Base-by-base conservation (phyloP, 2,329 filamentous ascomycete genomes). In the Calonectria pseudoturangicola region DNA sequence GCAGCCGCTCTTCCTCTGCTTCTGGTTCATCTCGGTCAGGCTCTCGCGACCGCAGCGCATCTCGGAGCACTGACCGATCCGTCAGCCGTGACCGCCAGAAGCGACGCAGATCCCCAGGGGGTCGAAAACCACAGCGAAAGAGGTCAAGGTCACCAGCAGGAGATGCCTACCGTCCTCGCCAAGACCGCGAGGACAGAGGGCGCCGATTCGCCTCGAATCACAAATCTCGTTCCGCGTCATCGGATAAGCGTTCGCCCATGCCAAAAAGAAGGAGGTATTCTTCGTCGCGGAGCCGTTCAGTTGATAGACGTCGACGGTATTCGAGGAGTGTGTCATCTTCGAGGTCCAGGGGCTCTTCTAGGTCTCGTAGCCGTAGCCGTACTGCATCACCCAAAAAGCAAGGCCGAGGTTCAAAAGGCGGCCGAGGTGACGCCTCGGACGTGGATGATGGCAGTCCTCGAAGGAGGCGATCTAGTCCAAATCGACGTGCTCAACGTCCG, bases 191-290 rank as follows among this genome's bases (percentile, higher is more conserved):
- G 48, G 73, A 73, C 36, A 75, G 73, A 72, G 78, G 66, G 45
- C 79, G 75, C 10, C 81, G 76, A 18, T 75, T 72, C 28, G 76
- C 66, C 16, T 66, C 68, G 27, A 48, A 70, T 62, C 80, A 80
- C 21, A 74, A 76, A 51, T 83, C 84, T 12, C 82, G 82, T 33
- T 86, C 85, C 25, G 70, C 71, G 16, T 87, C 87, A 1, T 83
- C 83, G 7, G 79, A 77, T 16, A 80, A 82, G n/a, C 73, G 81
- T 60, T 87, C 88, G 8, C 88, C 86, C 7, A 80, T 83, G 5
- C 83, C 85, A 2, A 91, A 91, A 76, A 85, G 88, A 58, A 86
- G 89, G 41, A 86, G 88, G 69, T 87, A 88, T 69, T 88, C 88
- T 4, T 81, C 83, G 16, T 89, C 87, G 6, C 83, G 84, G 43